Percentiles rank a stretch among this genome's conserved stretches.
Evolutionary conservation across 202 grass and related monocot genomes (phyloP).

Genomic region (Miscanthus sacchariflorus): DNA sequence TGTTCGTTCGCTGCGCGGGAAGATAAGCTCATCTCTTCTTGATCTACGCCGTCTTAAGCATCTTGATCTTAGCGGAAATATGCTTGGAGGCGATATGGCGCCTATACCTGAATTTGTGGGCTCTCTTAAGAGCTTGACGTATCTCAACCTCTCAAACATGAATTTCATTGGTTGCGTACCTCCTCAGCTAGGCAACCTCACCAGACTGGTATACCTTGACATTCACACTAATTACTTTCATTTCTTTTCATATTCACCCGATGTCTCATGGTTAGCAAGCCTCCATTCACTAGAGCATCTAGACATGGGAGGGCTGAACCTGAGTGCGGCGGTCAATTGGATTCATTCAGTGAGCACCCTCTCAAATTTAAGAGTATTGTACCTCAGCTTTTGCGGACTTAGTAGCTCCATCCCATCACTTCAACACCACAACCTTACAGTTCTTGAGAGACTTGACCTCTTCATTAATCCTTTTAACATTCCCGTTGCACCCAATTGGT

Average conservation of each 20-base stretch:
- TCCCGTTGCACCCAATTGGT: background rate
- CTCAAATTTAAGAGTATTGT: background rate
- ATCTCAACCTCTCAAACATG: background rate
- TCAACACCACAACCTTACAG: background rate
- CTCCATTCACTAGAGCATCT: background rate
- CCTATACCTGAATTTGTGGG: background rate
- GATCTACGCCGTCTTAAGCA: background rate
- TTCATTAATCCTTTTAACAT: background rate
- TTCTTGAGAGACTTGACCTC: background rate
- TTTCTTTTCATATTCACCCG: background rate
- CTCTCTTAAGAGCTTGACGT: background rate
- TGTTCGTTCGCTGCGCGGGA: background rate
- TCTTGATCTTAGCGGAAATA: background rate
- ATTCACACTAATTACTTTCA: background rate
- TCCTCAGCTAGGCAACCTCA: background rate
- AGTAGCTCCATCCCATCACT: background rate
- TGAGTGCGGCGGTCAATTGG: background rate
- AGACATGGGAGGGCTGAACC: background rate
- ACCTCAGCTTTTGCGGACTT: background rate
- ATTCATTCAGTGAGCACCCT: background rate
- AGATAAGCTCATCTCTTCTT: background rate
- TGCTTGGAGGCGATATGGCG: background rate
- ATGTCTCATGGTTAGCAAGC: background rate
- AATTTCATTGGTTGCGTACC: background rate
- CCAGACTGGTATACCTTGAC: background rate